A percentile compares a stretch with the other conserved stretches of the same genome.
Conservation (phyloP, 1,284 basidiomycete species). For the Volvariella surrecta region DNA sequence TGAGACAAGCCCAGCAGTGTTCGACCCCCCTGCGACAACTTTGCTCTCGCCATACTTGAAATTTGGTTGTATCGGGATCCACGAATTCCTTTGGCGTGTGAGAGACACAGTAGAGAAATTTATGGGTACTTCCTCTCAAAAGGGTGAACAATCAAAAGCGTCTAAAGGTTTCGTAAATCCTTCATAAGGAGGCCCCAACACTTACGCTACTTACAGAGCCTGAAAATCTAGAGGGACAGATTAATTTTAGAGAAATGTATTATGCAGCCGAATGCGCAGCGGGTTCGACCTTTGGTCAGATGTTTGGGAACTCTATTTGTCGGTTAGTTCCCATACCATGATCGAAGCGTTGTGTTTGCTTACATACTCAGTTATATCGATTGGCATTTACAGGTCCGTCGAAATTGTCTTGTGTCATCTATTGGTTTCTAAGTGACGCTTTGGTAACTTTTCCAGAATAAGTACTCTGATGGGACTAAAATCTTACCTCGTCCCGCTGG, state of each 20-base stretch:
- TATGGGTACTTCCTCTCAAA: not conserved
- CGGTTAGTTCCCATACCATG: constrained; percentile 12
- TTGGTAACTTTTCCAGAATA: constrained; percentile 11
- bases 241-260: constrained; percentile 13
- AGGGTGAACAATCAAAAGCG: not conserved
- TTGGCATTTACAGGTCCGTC: constrained; percentile 11
- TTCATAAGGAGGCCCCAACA: not conserved
- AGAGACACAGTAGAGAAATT: constrained; percentile 19
- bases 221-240: constrained; percentile 14
- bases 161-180: constrained; percentile 1
- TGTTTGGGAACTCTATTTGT: constrained; percentile 19
- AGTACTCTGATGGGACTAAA: constrained; percentile 8
- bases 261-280: constrained; percentile 11
- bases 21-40: constrained; percentile 26
- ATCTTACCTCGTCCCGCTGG: constrained; percentile 11
- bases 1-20: constrained; percentile 30
- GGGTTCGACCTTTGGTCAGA: constrained; percentile 12
- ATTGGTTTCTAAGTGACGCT: constrained; percentile 5
- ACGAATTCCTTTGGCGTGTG: constrained; percentile 30
- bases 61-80: constrained; percentile 36
- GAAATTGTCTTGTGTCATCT: constrained; percentile 8
- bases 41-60: constrained; percentile 20
- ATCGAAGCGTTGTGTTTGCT: not conserved
- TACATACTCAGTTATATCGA: constrained; percentile 11
- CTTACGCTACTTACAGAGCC: constrained; percentile 5